Percentiles rank a stretch among this genome's conserved stretches.
Conservation (phyloP, 2,329 filamentous ascomycete genomes). For the Tolypocladium paradoxum region DNA sequence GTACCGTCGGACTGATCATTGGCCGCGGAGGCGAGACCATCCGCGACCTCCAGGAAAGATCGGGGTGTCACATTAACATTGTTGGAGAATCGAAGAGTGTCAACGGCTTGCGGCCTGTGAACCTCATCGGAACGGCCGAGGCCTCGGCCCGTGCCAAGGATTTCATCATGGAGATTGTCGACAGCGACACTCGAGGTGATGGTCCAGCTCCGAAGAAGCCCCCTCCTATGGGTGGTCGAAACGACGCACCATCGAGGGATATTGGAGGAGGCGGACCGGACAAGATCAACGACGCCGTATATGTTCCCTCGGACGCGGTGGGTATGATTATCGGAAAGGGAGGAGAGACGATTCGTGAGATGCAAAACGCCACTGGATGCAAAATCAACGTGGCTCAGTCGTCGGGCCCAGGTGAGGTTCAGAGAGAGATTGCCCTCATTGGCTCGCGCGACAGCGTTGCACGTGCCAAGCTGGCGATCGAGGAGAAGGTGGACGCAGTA, state of each 20-base stretch:
- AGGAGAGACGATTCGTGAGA: constrained; percentile 87
- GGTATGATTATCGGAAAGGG: constrained; percentile 96
- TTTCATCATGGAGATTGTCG: constrained; percentile 85
- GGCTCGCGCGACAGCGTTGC: constrained; percentile 68
- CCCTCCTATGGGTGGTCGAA: constrained; percentile 16
- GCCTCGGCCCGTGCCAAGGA: constrained; percentile 73
- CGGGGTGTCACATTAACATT: constrained; percentile 92
- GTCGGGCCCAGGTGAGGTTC: constrained; percentile 63
- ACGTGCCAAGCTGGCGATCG: constrained; percentile 72
- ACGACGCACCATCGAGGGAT: constrained; percentile 20
- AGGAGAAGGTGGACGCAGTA: constrained; percentile 85
- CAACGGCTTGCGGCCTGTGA: constrained; percentile 80
- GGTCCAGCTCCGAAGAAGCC: constrained; percentile 21
- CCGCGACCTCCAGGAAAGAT: constrained; percentile 80
- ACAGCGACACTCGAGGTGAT: constrained; percentile 67
- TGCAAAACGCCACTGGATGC: constrained; percentile 79
- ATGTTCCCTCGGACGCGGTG: constrained; percentile 81
- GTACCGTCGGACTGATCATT: constrained; percentile 86
- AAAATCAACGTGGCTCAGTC: constrained; percentile 90
- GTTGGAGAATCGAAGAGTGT: constrained; percentile 88
- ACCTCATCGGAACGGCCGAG: constrained; percentile 70
- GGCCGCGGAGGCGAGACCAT: constrained; percentile 91
- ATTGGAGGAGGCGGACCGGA: constrained; percentile 32
- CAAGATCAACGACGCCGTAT: constrained; percentile 73
- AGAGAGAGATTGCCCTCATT: constrained; percentile 79